These are phyloP conservation scores for Diaporthe nobilis DNA, from an alignment of 2,329 filamentous ascomycete genomes.

Conservation along the genomic window DNA sequence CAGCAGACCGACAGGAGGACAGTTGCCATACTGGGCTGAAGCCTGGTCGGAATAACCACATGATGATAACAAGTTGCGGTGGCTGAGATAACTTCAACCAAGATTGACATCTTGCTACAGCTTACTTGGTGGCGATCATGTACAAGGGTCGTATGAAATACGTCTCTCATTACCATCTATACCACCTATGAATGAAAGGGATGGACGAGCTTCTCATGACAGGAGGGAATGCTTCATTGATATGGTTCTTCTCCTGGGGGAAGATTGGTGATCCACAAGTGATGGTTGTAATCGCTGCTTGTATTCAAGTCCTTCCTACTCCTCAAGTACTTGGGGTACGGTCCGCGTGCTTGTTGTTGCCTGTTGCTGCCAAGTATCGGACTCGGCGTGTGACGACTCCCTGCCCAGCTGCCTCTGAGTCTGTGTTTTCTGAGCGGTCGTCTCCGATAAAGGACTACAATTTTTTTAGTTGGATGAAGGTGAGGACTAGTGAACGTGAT, in stretches of 20 bases:
- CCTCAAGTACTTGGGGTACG: neutral
- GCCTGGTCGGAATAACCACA: neutral
- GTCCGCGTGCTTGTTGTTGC: neutral
- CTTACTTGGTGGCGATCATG: neutral
- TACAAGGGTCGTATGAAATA: neutral
- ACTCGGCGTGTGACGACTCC: neutral
- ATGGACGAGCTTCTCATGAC: too few species aligned
- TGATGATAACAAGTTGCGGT: neutral
- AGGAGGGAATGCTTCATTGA: neutral
- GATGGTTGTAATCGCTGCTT: neutral
- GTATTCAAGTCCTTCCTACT: neutral
- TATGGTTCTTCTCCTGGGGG: neutral
- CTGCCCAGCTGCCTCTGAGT: neutral
- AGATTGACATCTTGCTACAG: neutral
- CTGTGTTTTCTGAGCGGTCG: neutral
- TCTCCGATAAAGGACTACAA: too few species aligned
- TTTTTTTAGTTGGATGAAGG: too few species aligned
- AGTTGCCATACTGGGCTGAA: neutral
- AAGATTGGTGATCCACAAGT: too few species aligned
- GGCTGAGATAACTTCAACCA: neutral
- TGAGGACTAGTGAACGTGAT: too few species aligned
- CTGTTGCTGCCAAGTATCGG: neutral
- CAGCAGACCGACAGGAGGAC: neutral
- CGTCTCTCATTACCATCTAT: neutral
- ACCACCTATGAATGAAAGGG: neutral